Evolutionary conservation across 2,329 filamentous ascomycete genomes (phyloP).

Genomic region (Verticillium nonalfalfae): DNA sequence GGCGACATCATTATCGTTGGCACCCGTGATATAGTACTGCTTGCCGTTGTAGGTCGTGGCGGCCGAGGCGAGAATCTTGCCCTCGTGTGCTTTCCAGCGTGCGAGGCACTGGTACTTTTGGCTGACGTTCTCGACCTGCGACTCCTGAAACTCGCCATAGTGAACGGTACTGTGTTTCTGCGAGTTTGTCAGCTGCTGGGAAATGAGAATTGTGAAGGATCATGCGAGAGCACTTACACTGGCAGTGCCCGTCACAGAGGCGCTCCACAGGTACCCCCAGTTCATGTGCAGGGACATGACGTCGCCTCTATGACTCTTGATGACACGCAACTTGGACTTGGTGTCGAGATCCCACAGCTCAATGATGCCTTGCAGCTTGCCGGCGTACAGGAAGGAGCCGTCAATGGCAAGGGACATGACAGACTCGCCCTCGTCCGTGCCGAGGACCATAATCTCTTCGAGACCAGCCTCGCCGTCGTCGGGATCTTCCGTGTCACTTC

Average conservation of each 20-base stretch:
- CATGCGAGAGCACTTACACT: slow-evolving; percentile 50
- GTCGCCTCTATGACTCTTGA: slow-evolving; percentile 75
- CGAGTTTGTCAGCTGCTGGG: not conserved
- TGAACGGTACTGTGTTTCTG: slow-evolving; percentile 63
- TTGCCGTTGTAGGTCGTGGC: slow-evolving; percentile 63
- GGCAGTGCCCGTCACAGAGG: slow-evolving; percentile 79
- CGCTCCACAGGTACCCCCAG: slow-evolving; percentile 80
- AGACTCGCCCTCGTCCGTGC: slow-evolving; percentile 55
- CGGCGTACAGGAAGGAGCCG: slow-evolving; percentile 87
- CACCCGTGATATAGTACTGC: slow-evolving; percentile 88
- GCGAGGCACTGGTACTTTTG: slow-evolving; percentile 76
- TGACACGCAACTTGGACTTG: slow-evolving; percentile 78
- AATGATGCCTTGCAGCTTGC: slow-evolving; percentile 78
- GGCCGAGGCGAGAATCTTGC: slow-evolving; percentile 80
- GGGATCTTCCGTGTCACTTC: slow-evolving; percentile 21
- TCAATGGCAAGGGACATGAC: slow-evolving; percentile 78
- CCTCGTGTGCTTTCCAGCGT: slow-evolving; percentile 77
- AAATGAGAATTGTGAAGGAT: not conserved
- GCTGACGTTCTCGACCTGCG: slow-evolving; percentile 50
- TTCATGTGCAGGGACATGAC: slow-evolving; percentile 83
- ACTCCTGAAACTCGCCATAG: slow-evolving; percentile 49
- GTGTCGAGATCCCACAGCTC: slow-evolving; percentile 98
- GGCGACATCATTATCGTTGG: slow-evolving; percentile 83
- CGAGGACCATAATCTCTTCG: slow-evolving; percentile 60
- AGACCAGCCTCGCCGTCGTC: slow-evolving; percentile 54